Base-by-base conservation (phyloP, 129 eudicot species). In the Flaveria trinervia region DNA sequence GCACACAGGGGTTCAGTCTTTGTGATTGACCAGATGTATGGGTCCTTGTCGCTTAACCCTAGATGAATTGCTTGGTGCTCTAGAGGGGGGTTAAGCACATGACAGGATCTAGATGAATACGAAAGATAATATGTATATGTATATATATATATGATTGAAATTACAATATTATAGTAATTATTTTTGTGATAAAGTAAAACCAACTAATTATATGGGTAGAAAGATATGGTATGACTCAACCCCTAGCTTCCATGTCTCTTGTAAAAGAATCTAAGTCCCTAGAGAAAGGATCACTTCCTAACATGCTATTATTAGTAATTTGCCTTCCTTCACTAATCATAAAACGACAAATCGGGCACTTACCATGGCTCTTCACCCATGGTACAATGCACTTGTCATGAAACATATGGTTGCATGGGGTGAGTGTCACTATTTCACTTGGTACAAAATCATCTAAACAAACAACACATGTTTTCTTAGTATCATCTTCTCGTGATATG, bases 371-470 rank as follows among this genome's bases (percentile, higher is more conserved):
- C 73, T 85, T 86, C 61, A 91, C 90, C 97, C 97, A 91, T 1
- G 97, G 95, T n/a, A 89, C 88, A 41, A 91, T 91, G 80, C 97
- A 91, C 1, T 86, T 87, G 17, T 85, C 97, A 7, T 91, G 97
- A 61, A 91, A 91, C 92, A 91, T 86, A 81, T 91, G 97, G 64
- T 72, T 41, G 75, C 97, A 91, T 1, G 97, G 97, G 33, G 97
- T 89, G 41, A 83, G 46, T 45, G 79, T 89, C 74, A 91, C 89
- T 45, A 72, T 73, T 71, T 87, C 79, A 44, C 77, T 83, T 22
- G 87, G 62, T 59, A 79, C 87, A 46, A 91, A 91, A 69, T 91
- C 97, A 3, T 91, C 97, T 71, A 91, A 81, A 69, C 97, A 91
- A 36, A 91, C 51, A 1, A 87, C 87, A 75, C 97, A 91, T 73